Percentiles rank a stretch among this genome's conserved stretches.
Evolutionary conservation across 352 stramenopile genomes (phyloP).

Genomic region (Globisporangium carolinianum): DNA sequence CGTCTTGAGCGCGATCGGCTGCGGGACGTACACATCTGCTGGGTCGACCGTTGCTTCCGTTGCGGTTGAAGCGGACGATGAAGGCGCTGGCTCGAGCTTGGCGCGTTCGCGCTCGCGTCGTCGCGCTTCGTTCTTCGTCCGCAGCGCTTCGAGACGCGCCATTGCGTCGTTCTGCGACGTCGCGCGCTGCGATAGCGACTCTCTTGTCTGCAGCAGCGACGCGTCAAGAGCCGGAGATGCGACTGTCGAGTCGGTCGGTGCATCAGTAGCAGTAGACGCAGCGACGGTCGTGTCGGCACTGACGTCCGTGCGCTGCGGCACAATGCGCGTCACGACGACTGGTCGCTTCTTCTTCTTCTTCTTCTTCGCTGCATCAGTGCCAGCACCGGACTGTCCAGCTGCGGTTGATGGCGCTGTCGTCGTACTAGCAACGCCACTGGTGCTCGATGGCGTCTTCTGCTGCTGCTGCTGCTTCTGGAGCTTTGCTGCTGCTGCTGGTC

Average conservation of each 20-base stretch:
- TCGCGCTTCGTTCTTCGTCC: conserved; percentile 73
- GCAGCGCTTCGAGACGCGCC: conserved; percentile 55
- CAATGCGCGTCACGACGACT: conserved; percentile 23
- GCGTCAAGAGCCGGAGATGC: not conserved
- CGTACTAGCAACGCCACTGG: not conserved
- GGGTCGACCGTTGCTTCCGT: conserved; percentile 19
- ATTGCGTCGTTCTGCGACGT: conserved; percentile 68
- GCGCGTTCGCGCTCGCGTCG: conserved; percentile 34
- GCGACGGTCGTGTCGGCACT: not conserved
- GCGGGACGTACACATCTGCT: conserved; percentile 48
- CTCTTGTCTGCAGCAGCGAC: not conserved
- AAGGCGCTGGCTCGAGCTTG: conserved; percentile 5
- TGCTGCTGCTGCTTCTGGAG: conserved; percentile 16
- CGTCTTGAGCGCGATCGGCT: conserved; percentile 66
- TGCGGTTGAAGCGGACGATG: conserved; percentile 8
- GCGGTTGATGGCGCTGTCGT: not conserved
- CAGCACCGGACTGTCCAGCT: not conserved
- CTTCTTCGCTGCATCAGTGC: not conserved
- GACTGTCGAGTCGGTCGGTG: not conserved
- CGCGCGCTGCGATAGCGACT: conserved; percentile 2
- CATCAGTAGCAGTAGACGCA: not conserved
- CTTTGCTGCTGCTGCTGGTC: conserved; percentile 7
- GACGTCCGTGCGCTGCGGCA: conserved; percentile 18
- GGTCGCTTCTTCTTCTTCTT: conserved; percentile 21
- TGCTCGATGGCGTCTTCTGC: conserved; percentile 3